These are phyloP conservation scores for Coemansia sp. DNA, from an alignment of 192 early-diverging fungal species.

Conservation along the genomic window DNA sequence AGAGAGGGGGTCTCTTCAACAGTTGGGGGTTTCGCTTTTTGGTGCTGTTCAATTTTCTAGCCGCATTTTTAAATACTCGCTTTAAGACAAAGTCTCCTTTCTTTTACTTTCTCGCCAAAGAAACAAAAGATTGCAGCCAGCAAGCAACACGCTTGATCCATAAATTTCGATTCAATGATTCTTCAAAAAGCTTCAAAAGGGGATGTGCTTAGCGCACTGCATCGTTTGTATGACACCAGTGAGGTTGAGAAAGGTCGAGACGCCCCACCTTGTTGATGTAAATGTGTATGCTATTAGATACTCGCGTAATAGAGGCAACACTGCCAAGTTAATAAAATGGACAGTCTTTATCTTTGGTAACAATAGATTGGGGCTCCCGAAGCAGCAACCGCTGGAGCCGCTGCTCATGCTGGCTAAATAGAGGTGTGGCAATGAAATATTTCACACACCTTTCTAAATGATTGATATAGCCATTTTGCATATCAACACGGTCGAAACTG, in stretches of 20 bases:
- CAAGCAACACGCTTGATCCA: neutral
- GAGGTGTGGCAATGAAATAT: neutral
- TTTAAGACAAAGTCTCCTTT: neutral
- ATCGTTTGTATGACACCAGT: too few relatives aligned
- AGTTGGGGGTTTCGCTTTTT: neutral
- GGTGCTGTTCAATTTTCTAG: neutral
- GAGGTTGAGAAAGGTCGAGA: too few relatives aligned
- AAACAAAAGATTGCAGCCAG: neutral
- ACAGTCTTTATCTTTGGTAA: too few relatives aligned
- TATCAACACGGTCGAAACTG: neutral
- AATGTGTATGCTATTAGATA: too few relatives aligned
- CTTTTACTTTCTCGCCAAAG: neutral
- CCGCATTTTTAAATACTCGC: neutral
- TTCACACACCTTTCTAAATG: neutral
- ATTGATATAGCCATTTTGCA: neutral
- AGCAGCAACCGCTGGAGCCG: neutral
- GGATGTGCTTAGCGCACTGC: too few relatives aligned
- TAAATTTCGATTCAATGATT: too few relatives aligned
- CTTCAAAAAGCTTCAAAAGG: too few relatives aligned
- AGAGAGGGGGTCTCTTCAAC: neutral
- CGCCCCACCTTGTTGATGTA: too few relatives aligned
- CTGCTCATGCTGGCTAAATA: neutral
- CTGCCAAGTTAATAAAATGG: too few relatives aligned
- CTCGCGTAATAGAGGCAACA: too few relatives aligned
- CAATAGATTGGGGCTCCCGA: too few relatives aligned